Base-by-base conservation (phyloP, 768 basidiomycete species). In the Sarcodon sp. region DNA sequence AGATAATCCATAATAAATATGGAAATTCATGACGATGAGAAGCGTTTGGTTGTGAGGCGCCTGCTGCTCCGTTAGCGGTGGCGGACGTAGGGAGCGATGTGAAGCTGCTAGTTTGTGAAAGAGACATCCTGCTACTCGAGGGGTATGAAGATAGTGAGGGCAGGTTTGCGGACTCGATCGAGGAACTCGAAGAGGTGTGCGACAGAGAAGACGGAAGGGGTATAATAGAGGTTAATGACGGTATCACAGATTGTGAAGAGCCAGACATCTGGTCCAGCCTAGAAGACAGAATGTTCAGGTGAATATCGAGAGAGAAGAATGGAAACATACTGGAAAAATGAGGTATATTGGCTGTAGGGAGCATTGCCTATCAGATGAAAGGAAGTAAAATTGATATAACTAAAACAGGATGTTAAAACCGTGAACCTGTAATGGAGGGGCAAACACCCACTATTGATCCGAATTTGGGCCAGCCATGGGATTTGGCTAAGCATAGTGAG, bases 191-290 rank as follows among this genome's bases (percentile, higher is more conserved):
- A 11, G 59, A 16, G 12, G 52, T 44, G 3, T 47, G 51, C 0
- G 72, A 65, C 7, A 59, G 32, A 3, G 57, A 53, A 9, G 71
- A 61, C 9, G 76, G 65, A 3, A 59, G 55, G 13, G 75, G 57
- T 18, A 71, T 65, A 27, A 66, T 43, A 16, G 71, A 65, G 39
- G 73, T 76, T 33, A 75, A 72, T 41, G 71, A 66, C 1, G 75
- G 59, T 33, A 77, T 59, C 13, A 77, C 74, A 1, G 66, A 60
- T 21, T 64, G 57, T 55, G 79, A 75, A 27, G 75, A 73, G 44
- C 83, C 83, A 10, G 66, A 66, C 82, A 85, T 83, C 35, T 67
- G 67, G 35, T 66, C 60, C 27, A 85, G 64, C 3, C 79, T 84
- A 53, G 9, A 18, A 8, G 6, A n/a, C 31, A 43, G 41, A 45